Percentiles rank a stretch among this genome's conserved stretches.
Evolutionary conservation across 2,329 filamentous ascomycete species (phyloP).

Genomic region (Conoideocrella luteorostrata): DNA sequence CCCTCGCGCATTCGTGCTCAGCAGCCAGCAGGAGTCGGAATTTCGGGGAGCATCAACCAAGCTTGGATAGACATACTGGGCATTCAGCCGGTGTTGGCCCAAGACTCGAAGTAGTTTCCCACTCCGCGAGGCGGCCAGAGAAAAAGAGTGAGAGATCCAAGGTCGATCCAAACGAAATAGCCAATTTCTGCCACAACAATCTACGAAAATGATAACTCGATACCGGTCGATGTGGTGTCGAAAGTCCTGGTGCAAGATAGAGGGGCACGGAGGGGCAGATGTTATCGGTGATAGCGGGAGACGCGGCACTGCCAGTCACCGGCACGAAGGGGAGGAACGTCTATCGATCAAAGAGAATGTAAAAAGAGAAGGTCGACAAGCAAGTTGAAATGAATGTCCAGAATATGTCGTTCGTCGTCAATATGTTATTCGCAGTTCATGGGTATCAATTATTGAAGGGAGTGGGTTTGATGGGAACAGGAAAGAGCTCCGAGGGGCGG

Average conservation of each 20-base stretch:
- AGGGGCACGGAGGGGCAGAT: constrained; percentile 11
- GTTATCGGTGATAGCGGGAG: constrained; percentile 3
- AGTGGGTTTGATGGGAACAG: constrained; percentile 5
- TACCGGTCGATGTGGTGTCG: constrained; percentile 4
- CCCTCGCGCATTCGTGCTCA: not conserved
- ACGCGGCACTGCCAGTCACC: constrained; percentile 4
- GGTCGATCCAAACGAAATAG: not conserved
- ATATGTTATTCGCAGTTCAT: not conserved
- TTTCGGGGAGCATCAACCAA: constrained; percentile 2
- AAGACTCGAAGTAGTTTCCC: constrained; percentile 25
- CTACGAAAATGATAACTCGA: not conserved
- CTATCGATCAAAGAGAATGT: not conserved
- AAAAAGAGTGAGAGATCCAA: constrained; percentile 11
- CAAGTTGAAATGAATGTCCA: constrained; percentile 3
- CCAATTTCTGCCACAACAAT: not conserved
- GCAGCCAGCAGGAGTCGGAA: not conserved
- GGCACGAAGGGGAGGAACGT: not conserved
- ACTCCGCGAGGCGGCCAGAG: constrained; percentile 18
- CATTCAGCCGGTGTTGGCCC: constrained; percentile 28
- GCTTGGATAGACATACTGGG: constrained; percentile 24
- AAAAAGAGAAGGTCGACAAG: not conserved
- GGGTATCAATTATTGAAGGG: not conserved
- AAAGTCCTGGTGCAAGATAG: constrained; percentile 5
- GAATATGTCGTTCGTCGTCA: constrained; percentile 8
- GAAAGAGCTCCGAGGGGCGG: constrained; percentile 3